Percentiles rank a stretch among this genome's conserved stretches.
Conservation (phyloP, 805 yeast species). For the Candida sakaeoensis region DNA sequence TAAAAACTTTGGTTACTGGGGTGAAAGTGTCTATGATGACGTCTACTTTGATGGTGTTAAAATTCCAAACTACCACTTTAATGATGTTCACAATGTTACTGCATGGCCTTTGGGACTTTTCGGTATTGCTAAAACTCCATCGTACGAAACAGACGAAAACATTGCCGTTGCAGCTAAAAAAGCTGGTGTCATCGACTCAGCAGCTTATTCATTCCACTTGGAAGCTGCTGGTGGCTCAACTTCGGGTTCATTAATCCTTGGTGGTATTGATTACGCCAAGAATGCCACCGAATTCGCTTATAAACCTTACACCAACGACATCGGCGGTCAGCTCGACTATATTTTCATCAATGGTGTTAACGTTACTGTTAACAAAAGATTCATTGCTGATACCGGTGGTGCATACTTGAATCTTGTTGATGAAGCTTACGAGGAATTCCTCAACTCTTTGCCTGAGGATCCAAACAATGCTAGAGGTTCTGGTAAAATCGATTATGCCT, state of each 20-base stretch:
- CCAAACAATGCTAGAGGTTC: conserved; percentile 1
- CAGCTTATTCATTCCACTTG: conserved; percentile 4
- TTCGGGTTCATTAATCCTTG: conserved; percentile 1
- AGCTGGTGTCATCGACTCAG: background rate
- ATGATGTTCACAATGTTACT: conserved; percentile 2
- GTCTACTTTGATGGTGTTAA: conserved; percentile 2
- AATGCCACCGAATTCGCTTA: background rate
- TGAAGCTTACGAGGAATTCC: conserved; percentile 1
- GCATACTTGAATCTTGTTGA: background rate
- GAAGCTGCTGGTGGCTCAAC: background rate
- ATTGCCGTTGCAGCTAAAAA: background rate
- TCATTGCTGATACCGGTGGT: conserved; percentile 4
- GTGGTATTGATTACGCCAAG: conserved; percentile 6
- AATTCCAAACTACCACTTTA: background rate
- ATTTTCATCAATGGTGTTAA: background rate
- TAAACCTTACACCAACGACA: background rate
- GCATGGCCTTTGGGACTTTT: background rate
- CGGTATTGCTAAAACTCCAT: conserved; percentile 3
- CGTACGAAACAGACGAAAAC: background rate
- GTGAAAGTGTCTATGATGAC: conserved; percentile 1
- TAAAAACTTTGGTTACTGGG: background rate
- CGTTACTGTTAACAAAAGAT: background rate
- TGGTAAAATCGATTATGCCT: background rate
- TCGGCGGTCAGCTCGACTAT: background rate
- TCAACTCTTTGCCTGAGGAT: conserved; percentile 3